A percentile compares a stretch with the other conserved stretches of the same genome.
Conservation (phyloP, 129 eudicot species). For the Kitagawia praeruptora region DNA sequence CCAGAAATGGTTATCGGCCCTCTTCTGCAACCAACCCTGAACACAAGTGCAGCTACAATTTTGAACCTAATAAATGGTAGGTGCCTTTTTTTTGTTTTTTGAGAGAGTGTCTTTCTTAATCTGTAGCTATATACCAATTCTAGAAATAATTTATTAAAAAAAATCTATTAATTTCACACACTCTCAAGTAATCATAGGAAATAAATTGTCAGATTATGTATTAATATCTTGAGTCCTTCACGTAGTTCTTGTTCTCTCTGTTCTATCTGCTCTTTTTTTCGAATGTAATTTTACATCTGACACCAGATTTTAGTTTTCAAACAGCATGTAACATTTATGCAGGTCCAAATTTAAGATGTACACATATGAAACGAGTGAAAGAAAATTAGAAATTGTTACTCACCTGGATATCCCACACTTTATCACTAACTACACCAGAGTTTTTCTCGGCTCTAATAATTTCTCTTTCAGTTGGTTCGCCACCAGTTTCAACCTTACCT, state of each 20-base stretch:
- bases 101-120: neutral
- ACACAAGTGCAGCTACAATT: conserved; percentile 44
- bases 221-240: too few species aligned
- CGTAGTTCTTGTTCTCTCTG: conserved; percentile 80
- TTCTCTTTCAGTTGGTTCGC: conserved; percentile 78
- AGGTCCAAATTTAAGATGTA: neutral
- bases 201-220: too few species aligned
- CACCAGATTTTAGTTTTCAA: conserved; percentile 5
- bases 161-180: neutral
- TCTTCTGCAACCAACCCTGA: conserved; percentile 60
- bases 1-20: conserved; percentile 68
- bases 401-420: conserved; percentile 92
- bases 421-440: conserved; percentile 65
- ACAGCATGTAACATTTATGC: neutral
- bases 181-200: neutral
- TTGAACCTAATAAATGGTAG: conserved; percentile 42
- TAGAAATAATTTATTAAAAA: neutral
- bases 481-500: conserved; percentile 61
- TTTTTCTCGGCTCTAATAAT: conserved; percentile 88
- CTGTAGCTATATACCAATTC: neutral
- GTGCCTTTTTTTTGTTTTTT: neutral
- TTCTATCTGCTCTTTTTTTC: conserved; percentile 76
- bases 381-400: conserved; percentile 4
- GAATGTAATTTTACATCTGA: conserved; percentile 71
- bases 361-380: neutral